These are phyloP conservation scores for Cystobasidium pallidum DNA, from an alignment of 1,284 basidiomycete genomes.

Conservation along the genomic window DNA sequence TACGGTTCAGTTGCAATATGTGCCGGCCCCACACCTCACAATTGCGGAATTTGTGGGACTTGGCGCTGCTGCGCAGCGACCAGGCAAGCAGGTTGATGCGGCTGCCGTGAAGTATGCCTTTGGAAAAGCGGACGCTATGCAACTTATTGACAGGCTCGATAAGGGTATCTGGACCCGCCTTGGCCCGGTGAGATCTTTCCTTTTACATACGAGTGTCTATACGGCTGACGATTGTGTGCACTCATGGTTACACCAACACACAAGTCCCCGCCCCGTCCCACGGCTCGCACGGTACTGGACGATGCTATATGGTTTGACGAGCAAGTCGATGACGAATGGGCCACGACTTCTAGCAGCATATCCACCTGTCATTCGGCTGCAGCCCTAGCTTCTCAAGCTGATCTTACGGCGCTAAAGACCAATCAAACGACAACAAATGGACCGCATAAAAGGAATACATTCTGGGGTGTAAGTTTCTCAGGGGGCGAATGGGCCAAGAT, in stretches of 20 bases:
- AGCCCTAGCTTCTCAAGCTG: too few relatives aligned
- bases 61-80: background rate
- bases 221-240: too few relatives aligned
- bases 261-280: slow-evolving; percentile 8
- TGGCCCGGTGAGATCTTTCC: slow-evolving; percentile 4
- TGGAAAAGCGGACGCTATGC: slow-evolving; percentile 12
- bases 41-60: slow-evolving; percentile 18
- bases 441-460: background rate
- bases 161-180: slow-evolving; percentile 18
- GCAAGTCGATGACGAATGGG: slow-evolving; percentile 18
- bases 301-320: slow-evolving; percentile 10
- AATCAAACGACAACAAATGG: too few relatives aligned
- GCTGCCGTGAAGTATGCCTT: background rate
- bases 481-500: slow-evolving; percentile 27
- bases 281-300: background rate
- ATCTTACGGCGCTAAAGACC: too few relatives aligned
- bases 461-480: background rate
- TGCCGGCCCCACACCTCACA: background rate
- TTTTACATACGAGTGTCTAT: too few relatives aligned
- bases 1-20: slow-evolving; percentile 16
- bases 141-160: slow-evolving; percentile 8
- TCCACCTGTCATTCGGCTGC: background rate
- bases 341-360: background rate
- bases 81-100: slow-evolving; percentile 3
- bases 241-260: too few relatives aligned